Percentiles rank a stretch among this genome's conserved stretches.
Conservation (phyloP, 257 asterid genomes). For the Solanum piurae region DNA sequence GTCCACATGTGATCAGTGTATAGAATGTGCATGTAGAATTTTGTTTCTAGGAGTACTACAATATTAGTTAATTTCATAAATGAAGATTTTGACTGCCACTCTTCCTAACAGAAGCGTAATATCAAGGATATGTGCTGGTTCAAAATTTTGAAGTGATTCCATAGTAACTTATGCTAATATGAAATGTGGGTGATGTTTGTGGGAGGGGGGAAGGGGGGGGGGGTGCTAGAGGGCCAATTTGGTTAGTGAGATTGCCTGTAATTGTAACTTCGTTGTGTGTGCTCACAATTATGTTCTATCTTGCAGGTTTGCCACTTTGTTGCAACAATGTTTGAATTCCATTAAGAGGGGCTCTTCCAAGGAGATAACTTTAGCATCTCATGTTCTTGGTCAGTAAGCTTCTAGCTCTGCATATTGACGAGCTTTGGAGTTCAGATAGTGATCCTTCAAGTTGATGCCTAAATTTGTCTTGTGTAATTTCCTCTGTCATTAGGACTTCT, state of each 20-base stretch:
- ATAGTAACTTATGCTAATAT: neutral
- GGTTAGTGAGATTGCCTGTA: neutral
- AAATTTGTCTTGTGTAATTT: neutral
- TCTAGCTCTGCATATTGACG: neutral
- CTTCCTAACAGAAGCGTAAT: neutral
- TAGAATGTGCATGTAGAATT: neutral
- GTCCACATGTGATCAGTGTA: neutral
- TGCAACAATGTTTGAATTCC: slow-evolving; percentile 73
- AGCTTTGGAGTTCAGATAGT: neutral
- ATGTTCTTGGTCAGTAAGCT: slow-evolving; percentile 51
- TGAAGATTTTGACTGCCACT: neutral
- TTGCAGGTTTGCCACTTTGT: slow-evolving; percentile 68
- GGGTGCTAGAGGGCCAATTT: neutral
- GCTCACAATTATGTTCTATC: neutral
- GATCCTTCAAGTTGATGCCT: neutral
- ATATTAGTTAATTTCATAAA: neutral
- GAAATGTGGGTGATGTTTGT: neutral
- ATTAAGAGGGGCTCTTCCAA: slow-evolving; percentile 74
- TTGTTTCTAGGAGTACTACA: neutral
- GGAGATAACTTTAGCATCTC: slow-evolving; percentile 85
- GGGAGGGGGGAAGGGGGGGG: neutral
- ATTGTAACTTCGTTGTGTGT: neutral
- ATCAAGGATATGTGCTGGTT: neutral
- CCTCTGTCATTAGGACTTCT: slow-evolving; percentile 47
- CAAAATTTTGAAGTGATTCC: neutral